phyloP scores from a whole-genome alignment of 2,329 filamentous ascomycete genomes.

The Phialophora tarda region DNA sequence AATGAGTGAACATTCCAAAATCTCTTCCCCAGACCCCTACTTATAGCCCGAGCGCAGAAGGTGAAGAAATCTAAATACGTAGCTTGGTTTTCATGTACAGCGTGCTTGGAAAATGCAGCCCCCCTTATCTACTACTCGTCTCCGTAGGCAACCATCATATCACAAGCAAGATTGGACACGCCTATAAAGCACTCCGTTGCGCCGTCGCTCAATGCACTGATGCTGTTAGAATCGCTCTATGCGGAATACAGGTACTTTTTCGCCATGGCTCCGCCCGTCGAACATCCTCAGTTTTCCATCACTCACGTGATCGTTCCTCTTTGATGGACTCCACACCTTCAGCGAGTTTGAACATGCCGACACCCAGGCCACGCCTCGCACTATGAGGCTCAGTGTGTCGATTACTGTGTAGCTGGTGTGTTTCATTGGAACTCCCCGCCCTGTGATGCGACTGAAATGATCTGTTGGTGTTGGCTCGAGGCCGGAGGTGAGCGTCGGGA shows the following conservation, averaged over 20 bases:
- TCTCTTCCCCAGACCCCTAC: neutral
- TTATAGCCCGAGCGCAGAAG: neutral
- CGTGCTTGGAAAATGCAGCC: neutral
- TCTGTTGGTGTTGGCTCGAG: slow-evolving; percentile 32
- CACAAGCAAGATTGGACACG: neutral
- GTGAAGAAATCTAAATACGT: neutral
- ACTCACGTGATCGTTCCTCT: slow-evolving; percentile 20
- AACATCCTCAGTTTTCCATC: neutral
- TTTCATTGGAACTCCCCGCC: slow-evolving; percentile 22
- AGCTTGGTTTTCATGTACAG: slow-evolving; percentile 1
- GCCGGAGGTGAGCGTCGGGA: slow-evolving; percentile 2
- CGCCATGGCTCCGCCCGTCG: neutral
- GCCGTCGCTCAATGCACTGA: slow-evolving; percentile 28
- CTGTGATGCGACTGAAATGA: slow-evolving; percentile 21
- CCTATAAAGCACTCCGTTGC: slow-evolving; percentile 16
- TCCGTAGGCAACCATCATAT: neutral
- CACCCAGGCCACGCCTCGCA: slow-evolving; percentile 26
- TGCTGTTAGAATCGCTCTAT: slow-evolving; percentile 5
- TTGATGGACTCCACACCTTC: slow-evolving; percentile 28
- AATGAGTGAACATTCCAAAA: neutral
- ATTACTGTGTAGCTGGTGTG: neutral
- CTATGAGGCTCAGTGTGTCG: slow-evolving; percentile 13
- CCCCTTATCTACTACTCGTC: neutral
- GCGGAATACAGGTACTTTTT: neutral
- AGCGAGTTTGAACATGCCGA: slow-evolving; percentile 27